Base-by-base conservation (phyloP, 306 rosid genomes). In the Cucurbita pepo region DNA sequence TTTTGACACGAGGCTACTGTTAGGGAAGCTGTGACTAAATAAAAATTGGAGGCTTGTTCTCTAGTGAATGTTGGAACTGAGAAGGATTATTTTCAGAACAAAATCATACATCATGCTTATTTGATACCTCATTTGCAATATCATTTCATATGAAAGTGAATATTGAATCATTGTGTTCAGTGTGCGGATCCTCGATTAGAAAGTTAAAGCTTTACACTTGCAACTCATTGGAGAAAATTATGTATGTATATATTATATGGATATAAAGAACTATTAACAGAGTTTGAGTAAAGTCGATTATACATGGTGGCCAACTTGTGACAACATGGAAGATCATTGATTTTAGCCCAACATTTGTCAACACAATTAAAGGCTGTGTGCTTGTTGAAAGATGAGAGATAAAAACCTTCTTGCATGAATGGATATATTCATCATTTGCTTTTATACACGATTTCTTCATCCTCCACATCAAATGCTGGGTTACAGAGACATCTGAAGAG, bases 381-480 rank as follows among this genome's bases (percentile, higher is more conserved):
- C 56, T 25, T 45, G 55, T 67, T 67, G 72, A 67, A 47, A 50
- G 57, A 69, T 69, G 1, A 30, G 74, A 69, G 56, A 34, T 30
- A 50, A 30, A 30, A 61, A 50, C 59, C 74, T 50, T 69, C 30
- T 34, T 30, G 22, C 43, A 69, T 14, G 16, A 30, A 18, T 36
- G 4, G 5, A 50, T 44, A 19, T 65, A 30, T 50, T 48, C 8
- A 69, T 89, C 90, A 86, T 80, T 89, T 89, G 81, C 87, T 78
- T 81, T 83, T 87, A 80, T 89, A 91, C 77, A 89, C 92, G 75
- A 89, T 86, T 76, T 94, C 98, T 15, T 94, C 97, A 13, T 94
- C 99, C 25, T 91, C 99, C 73, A 87, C 97, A 78, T 89, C 98
- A 77, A 87, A 94, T 75, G 99, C 97, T 71, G 99, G 99, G 88